Percentiles rank a stretch among this genome's conserved stretches.
phyloP scores from a whole-genome alignment of 805 yeast genomes.

The Torulaspora indica region DNA sequence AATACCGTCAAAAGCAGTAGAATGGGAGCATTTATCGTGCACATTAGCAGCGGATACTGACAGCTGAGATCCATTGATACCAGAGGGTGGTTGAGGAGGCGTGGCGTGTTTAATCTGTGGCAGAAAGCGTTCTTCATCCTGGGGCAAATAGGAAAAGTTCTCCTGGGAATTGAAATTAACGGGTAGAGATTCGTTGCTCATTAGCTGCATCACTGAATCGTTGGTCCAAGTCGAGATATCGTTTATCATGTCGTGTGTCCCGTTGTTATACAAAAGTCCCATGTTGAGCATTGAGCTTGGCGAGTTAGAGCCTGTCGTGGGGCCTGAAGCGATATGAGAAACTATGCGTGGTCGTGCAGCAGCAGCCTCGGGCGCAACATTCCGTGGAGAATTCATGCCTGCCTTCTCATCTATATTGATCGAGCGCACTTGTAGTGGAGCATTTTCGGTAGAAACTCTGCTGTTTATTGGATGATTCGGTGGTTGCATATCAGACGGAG shows the following conservation, averaged over 20 bases:
- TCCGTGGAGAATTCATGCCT: neutral
- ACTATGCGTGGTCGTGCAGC: neutral
- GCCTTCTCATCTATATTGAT: constrained; percentile 1
- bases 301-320: constrained; percentile 5
- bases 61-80: neutral
- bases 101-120: neutral
- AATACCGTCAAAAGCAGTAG: neutral
- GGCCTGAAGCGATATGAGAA: neutral
- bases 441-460: neutral
- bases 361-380: neutral
- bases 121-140: constrained; percentile 12
- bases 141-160: constrained; percentile 8
- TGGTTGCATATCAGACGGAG: constrained; percentile 2
- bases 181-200: constrained; percentile 12
- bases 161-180: constrained; percentile 9
- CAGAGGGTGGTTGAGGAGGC: neutral
- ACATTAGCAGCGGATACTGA: neutral
- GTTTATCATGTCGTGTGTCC: constrained; percentile 56
- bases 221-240: constrained; percentile 57
- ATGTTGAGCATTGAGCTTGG: constrained; percentile 13
- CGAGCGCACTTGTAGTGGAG: neutral
- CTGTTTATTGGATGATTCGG: neutral
- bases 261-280: constrained; percentile 31
- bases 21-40: neutral
- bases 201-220: constrained; percentile 26